Evolutionary conservation across 2,329 filamentous ascomycete species (phyloP).

Genomic region (Aspergillus niger): DNA sequence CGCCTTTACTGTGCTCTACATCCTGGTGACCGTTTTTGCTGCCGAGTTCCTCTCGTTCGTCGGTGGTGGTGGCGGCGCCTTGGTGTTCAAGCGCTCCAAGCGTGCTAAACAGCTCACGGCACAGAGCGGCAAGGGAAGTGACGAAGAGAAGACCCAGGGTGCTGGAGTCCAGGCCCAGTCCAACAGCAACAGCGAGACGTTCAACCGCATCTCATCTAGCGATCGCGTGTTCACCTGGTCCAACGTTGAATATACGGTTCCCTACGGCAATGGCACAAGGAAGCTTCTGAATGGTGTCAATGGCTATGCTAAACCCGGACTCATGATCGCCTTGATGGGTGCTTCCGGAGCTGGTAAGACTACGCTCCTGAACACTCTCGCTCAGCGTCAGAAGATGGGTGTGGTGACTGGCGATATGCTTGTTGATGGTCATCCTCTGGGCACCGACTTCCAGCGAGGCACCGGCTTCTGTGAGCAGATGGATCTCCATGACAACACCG

Average conservation of each 20-base stretch:
- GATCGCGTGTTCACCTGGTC: conserved; percentile 71
- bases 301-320: conserved; percentile 77
- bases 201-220: conserved; percentile 54
- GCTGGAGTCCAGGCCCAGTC: conserved; percentile 28
- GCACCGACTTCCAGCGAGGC: conserved; percentile 65
- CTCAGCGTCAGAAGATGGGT: conserved; percentile 69
- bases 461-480: conserved; percentile 74
- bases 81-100: conserved; percentile 71
- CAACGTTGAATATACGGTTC: conserved; percentile 71
- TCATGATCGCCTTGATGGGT: conserved; percentile 80
- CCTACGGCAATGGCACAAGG: conserved; percentile 62
- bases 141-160: conserved; percentile 60
- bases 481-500: conserved; percentile 69
- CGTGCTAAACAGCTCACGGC: conserved; percentile 58
- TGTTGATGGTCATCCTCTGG: conserved; percentile 66
- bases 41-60: conserved; percentile 69
- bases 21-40: conserved; percentile 69
- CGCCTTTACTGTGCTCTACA: conserved; percentile 73
- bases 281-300: conserved; percentile 69
- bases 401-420: conserved; percentile 69
- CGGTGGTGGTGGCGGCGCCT: conserved; percentile 63
- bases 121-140: conserved; percentile 46
- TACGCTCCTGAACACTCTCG: conserved; percentile 74
- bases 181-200: conserved; percentile 36
- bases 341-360: conserved; percentile 83